Conservation (phyloP, 139 green algal genomes). For the Desmodesmus armatus region DNA sequence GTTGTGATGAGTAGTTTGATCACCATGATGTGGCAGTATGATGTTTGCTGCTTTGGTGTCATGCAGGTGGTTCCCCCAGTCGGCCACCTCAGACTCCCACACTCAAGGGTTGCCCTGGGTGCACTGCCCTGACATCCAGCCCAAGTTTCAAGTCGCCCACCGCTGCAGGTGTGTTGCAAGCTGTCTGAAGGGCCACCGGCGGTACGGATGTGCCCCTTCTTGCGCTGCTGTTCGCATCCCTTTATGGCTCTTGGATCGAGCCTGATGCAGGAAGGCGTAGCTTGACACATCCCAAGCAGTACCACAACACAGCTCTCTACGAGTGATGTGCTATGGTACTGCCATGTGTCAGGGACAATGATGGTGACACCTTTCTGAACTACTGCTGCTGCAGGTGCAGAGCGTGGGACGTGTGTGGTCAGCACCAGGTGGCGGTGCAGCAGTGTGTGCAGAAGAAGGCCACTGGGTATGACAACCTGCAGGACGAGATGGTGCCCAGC, state of each 20-base stretch:
- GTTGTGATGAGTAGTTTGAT: not conserved
- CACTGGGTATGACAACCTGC: not conserved
- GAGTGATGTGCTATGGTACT: too few species aligned
- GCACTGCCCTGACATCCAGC: not conserved
- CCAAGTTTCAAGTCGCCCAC: not conserved
- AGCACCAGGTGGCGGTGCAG: not conserved
- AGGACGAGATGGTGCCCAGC: too few species aligned
- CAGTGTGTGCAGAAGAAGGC: not conserved
- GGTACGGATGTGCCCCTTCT: too few species aligned
- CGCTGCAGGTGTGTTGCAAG: not conserved
- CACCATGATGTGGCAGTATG: not conserved
- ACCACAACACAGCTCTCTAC: too few species aligned
- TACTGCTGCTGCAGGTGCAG: not conserved
- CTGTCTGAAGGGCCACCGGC: too few species aligned
- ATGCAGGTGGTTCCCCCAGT: not conserved
- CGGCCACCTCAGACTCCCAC: not conserved
- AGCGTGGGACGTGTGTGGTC: not conserved
- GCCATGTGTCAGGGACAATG: too few species aligned
- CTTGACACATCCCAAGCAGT: too few species aligned
- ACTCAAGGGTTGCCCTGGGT: not conserved
- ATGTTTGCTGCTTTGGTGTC: not conserved
- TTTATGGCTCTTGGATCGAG: too few species aligned
- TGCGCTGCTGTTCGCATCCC: too few species aligned
- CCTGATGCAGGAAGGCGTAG: too few species aligned
- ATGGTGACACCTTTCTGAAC: too few species aligned